Percentiles rank a stretch among this genome's conserved stretches.
Evolutionary conservation across 148 eudicot species (phyloP).

Genomic region (Vaccinium macrocarpon): DNA sequence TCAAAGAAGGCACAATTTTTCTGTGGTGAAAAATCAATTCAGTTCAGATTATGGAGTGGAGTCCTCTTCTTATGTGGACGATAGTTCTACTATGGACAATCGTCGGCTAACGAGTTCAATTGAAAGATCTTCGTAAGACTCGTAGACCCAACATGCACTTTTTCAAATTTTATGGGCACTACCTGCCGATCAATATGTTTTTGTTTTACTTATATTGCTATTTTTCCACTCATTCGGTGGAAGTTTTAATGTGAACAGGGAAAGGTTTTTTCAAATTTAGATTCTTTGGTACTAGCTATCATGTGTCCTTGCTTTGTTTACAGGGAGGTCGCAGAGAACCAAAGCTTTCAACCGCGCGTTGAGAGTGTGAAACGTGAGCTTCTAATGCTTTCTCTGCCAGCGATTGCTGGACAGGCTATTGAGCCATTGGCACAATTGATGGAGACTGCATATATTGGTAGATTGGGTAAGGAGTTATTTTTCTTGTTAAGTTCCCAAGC

Average conservation of each 20-base stretch:
- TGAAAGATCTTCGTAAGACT: constrained; percentile 30
- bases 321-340: constrained; percentile 35
- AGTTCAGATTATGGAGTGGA: constrained; percentile 45
- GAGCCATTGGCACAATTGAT: constrained; percentile 86
- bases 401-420: constrained; percentile 86
- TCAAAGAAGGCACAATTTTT: constrained; percentile 30
- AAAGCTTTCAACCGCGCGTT: constrained; percentile 24
- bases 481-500: neutral
- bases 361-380: constrained; percentile 51
- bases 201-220: neutral
- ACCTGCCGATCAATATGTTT: neutral
- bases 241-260: neutral
- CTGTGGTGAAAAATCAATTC: constrained; percentile 23
- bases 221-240: neutral
- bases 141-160: neutral
- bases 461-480: constrained; percentile 53
- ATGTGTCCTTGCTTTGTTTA: constrained; percentile 19
- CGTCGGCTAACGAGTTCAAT: constrained; percentile 16
- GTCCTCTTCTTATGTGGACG: constrained; percentile 47
- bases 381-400: constrained; percentile 71
- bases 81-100: constrained; percentile 25
- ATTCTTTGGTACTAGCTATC: constrained; percentile 5
- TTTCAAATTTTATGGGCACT: neutral
- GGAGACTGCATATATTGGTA: constrained; percentile 97
- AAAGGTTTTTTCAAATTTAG: neutral